Percentiles rank a stretch among this genome's conserved stretches.
phyloP scores from a whole-genome alignment of 2,329 filamentous ascomycete genomes.

The Hypomyces perniciosus region DNA sequence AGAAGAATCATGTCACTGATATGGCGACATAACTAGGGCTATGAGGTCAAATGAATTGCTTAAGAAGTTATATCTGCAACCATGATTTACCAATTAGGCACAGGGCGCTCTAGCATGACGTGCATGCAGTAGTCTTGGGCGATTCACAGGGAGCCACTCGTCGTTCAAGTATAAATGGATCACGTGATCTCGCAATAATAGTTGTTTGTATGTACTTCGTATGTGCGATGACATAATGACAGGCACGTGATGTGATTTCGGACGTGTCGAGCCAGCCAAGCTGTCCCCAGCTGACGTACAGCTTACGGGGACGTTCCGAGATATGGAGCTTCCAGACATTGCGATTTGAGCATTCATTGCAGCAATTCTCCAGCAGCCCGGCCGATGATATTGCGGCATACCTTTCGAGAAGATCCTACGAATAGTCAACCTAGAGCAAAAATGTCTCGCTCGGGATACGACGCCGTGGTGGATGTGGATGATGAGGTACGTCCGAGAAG shows the following conservation, averaged over 20 bases:
- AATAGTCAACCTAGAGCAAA: conserved; percentile 20
- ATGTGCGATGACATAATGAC: too few relatives aligned
- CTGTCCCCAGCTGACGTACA: not conserved
- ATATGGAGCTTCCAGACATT: not conserved
- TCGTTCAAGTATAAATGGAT: not conserved
- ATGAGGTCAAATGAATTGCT: too few relatives aligned
- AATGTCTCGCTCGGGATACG: conserved; percentile 85
- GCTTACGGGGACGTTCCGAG: not conserved
- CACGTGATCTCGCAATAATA: not conserved
- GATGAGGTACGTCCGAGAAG: conserved; percentile 61
- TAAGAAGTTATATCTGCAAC: too few relatives aligned
- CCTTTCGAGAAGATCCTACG: not conserved
- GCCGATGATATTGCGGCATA: not conserved
- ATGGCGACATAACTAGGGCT: too few relatives aligned
- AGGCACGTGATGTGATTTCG: conserved; percentile 6
- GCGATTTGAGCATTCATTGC: not conserved
- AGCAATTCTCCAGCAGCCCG: not conserved
- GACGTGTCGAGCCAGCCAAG: not conserved
- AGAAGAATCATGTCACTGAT: too few relatives aligned
- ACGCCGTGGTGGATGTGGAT: conserved; percentile 96
- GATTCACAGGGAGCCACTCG: too few relatives aligned
- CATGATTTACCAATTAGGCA: too few relatives aligned
- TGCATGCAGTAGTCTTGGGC: too few relatives aligned
- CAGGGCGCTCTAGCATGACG: too few relatives aligned
- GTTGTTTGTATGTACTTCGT: too few relatives aligned